These are phyloP conservation scores for Epichloe scottii DNA, from an alignment of 2,329 filamentous ascomycete genomes.

Conservation along the genomic window DNA sequence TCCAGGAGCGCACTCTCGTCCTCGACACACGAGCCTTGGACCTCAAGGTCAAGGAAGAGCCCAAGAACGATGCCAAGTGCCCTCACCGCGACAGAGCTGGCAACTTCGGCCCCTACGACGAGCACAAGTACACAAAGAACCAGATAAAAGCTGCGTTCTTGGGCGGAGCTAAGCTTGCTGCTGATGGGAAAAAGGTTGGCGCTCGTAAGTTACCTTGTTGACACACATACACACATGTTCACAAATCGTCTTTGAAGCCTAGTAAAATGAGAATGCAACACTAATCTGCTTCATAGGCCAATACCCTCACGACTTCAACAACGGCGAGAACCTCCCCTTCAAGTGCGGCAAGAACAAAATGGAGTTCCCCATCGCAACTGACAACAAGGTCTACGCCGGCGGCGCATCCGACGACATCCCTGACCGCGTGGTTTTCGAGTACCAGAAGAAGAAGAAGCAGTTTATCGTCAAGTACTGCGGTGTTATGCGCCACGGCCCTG, in stretches of 20 bases:
- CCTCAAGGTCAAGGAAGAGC: not conserved
- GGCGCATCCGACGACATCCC: not conserved
- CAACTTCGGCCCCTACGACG: not conserved
- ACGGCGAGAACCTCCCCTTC: not conserved
- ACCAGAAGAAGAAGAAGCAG: not conserved
- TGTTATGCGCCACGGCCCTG: not conserved
- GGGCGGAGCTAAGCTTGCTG: not conserved
- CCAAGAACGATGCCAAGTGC: not conserved
- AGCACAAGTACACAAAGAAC: not conserved
- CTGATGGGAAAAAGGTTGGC: not conserved
- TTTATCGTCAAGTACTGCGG: not conserved
- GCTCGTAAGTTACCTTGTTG: not conserved
- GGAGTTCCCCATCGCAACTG: not conserved
- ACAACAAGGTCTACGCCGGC: not conserved
- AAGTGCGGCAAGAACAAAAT: not conserved
- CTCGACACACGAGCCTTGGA: not conserved
- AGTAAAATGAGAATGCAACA: too few species aligned
- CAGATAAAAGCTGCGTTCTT: not conserved
- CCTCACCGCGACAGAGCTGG: not conserved
- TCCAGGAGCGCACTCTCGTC: not conserved
- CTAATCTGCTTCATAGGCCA: not conserved
- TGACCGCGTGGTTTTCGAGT: conserved; percentile 1
- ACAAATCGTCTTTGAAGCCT: too few species aligned
- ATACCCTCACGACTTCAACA: not conserved
- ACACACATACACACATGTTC: too few species aligned